phyloP scores from a whole-genome alignment of 306 rosid genomes.

The Pueraria montana region DNA sequence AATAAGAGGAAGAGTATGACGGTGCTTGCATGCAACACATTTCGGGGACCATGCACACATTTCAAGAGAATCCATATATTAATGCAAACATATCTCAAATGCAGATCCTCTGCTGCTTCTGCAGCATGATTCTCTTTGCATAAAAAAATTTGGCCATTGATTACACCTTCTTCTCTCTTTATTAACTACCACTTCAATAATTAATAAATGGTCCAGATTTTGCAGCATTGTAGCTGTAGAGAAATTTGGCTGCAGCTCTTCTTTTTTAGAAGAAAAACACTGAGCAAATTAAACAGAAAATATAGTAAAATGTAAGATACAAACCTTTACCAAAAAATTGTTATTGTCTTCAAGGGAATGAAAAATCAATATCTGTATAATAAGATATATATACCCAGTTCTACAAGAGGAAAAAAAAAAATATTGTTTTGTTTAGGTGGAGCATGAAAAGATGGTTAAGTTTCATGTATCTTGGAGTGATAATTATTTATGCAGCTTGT shows the following conservation, averaged over 20 bases:
- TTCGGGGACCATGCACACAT: too few relatives aligned
- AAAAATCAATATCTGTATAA: conserved; percentile 54
- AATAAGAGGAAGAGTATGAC: too few relatives aligned
- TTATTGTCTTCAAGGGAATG: conserved; percentile 48
- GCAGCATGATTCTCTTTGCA: too few relatives aligned
- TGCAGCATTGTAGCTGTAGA: too few relatives aligned
- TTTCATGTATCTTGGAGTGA: conserved; percentile 49
- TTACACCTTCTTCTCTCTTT: too few relatives aligned
- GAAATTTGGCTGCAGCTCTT: not conserved
- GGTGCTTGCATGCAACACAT: too few relatives aligned
- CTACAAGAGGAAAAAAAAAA: not conserved
- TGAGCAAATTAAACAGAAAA: not conserved
- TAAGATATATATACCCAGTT: conserved; percentile 44
- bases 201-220: too few relatives aligned
- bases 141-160: too few relatives aligned
- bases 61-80: too few relatives aligned
- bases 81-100: too few relatives aligned
- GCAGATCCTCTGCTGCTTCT: too few relatives aligned
- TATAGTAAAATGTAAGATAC: conserved; percentile 40
- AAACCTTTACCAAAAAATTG: conserved; percentile 45
- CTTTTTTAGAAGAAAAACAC: not conserved
- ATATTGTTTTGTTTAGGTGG: conserved; percentile 36
- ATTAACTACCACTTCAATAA: too few relatives aligned
- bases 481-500: conserved; percentile 65
- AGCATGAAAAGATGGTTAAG: conserved; percentile 71